A percentile compares a stretch with the other conserved stretches of the same genome.
These are phyloP conservation scores for Daldinia grandis DNA, from an alignment of 495 filamentous ascomycete genomes.

Conservation along the genomic window DNA sequence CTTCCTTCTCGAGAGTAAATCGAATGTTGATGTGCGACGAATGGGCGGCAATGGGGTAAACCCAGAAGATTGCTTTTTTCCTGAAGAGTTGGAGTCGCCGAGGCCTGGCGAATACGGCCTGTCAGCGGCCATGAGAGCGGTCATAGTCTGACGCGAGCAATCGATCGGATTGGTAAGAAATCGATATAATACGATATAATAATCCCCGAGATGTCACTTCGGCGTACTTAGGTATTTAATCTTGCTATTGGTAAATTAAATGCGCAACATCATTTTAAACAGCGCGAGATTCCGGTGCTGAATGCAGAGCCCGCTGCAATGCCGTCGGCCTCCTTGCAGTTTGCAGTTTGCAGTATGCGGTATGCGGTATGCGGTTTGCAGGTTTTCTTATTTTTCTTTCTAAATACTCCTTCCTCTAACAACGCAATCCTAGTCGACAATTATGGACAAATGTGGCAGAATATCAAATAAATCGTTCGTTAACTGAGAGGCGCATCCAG, in stretches of 20 bases:
- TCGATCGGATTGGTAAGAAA: constrained; percentile 25
- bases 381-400: constrained; percentile 34
- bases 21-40: constrained; percentile 61
- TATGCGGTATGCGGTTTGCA: no score
- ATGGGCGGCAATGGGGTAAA: constrained; percentile 61
- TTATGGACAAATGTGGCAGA: constrained; percentile 4
- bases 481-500: constrained; percentile 32
- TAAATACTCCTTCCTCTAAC: constrained; percentile 44
- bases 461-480: constrained; percentile 32
- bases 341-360: no score
- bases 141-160: constrained; percentile 30
- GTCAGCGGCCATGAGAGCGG: constrained; percentile 50
- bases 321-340: constrained; percentile 18
- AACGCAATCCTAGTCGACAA: constrained; percentile 23
- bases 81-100: constrained; percentile 32
- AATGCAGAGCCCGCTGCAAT: constrained; percentile 30
- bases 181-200: constrained; percentile 2
- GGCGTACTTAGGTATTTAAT: constrained; percentile 47
- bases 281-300: constrained; percentile 30
- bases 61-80: constrained; percentile 38
- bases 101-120: constrained; percentile 40
- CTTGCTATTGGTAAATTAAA: constrained; percentile 36
- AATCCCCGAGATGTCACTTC: constrained; percentile 42
- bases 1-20: constrained; percentile 47
- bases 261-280: constrained; percentile 39